Conservation (phyloP, 208 protist species). For the Angomonas deanei region DNA sequence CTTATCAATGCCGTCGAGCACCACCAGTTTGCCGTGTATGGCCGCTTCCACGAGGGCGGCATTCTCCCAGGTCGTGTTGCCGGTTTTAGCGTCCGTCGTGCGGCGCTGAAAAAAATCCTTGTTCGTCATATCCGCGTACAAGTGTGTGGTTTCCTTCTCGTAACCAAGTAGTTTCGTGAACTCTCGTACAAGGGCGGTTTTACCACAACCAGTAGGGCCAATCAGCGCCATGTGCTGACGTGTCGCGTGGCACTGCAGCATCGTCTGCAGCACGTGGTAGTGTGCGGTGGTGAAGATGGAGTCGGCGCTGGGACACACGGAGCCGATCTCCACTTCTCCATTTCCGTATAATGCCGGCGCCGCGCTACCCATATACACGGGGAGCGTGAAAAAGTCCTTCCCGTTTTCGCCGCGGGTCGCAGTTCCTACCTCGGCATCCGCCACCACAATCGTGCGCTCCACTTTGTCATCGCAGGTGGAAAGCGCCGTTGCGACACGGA, state of each 20-base stretch:
- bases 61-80: constrained; percentile 89
- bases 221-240: constrained; percentile 80
- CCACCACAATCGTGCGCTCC: constrained; percentile 25
- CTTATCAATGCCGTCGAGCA: constrained; percentile 93
- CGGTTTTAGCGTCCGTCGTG: constrained; percentile 60
- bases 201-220: constrained; percentile 87
- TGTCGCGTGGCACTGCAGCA: constrained; percentile 67
- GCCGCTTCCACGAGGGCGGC: constrained; percentile 84
- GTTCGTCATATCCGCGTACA: constrained; percentile 93
- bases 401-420: constrained; percentile 16
- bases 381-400: constrained; percentile 33
- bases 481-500: constrained; percentile 6
- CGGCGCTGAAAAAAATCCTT: constrained; percentile 93
- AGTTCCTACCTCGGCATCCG: constrained; percentile 51
- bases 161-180: constrained; percentile 79
- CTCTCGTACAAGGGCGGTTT: constrained; percentile 70
- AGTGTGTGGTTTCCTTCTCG: constrained; percentile 63
- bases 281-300: constrained; percentile 57
- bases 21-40: constrained; percentile 64
- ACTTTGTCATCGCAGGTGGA: constrained; percentile 16
- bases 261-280: constrained; percentile 61
- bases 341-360: background rate
- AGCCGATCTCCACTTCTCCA: constrained; percentile 11
- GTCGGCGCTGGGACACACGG: constrained; percentile 16
- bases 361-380: constrained; percentile 38